Evolutionary conservation across 441 rosid genomes (phyloP), one percentile per base, ranked within the genome.

Genomic region (Gossypium gossypioides): DNA sequence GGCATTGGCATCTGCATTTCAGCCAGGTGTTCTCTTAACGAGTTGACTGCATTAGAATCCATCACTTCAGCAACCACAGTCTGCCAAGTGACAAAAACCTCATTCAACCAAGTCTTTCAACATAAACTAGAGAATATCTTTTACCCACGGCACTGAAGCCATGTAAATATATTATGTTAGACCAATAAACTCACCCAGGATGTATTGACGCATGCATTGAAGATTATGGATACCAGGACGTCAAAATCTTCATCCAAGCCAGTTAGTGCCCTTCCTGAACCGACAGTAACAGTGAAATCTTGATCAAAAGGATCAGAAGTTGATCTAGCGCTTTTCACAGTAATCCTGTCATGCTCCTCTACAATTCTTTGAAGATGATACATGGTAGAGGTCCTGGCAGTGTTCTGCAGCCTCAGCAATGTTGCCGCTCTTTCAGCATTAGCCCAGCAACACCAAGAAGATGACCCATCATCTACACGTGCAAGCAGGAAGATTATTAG

Each of bases 381-480:
- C 68, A 78, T 77, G 59, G 77, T 37, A 59, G 86, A 76, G 77
- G 60, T 60, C 85, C 72, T 57, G 25, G 44, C 68, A 79, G 42
- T 61, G 10, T 65, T 77, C 69, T 76, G 83, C 77, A 92, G 85
- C 84, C 93, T 84, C 46, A 95, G 80, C 75, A 92, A 75, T 62
- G 83, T 82, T 55, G 83, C 88, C 6, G 97, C 97, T 78, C 82
- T 84, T 78, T 83, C 85, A 77, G 84, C 86, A 81, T 82, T 77
- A 22, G 90, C 85, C 99, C 98, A 91, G 81, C 97, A 91, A 77
- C 75, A 86, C 78, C 84, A 92, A 32, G 86, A 83, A 52, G 92
- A 88, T 56, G 97, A 89, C 60, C 99, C 98, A 54, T 92, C 95
- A 79, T 92, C 98, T 95, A 80, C 58, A 80, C 34, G 52, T 57